These are phyloP conservation scores for Punica granatum DNA, from an alignment of 345 rosid species.

Conservation along the genomic window DNA sequence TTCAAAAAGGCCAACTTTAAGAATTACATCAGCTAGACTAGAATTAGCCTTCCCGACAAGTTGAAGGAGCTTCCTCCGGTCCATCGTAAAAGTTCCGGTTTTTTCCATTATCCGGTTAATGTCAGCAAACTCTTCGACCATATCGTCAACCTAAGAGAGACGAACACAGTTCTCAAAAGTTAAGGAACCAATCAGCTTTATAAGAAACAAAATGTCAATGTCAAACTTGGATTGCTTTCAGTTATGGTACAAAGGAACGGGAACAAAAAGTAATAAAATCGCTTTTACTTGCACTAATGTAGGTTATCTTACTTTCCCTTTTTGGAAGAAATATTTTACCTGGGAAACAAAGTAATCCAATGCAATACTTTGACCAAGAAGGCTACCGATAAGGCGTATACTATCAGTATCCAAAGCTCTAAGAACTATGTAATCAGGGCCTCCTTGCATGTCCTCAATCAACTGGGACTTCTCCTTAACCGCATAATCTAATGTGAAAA, in stretches of 20 bases:
- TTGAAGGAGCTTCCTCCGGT: slow-evolving; percentile 74
- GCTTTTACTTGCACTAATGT: background rate
- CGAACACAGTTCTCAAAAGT: background rate
- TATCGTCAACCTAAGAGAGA: slow-evolving; percentile 65
- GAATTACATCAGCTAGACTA: slow-evolving; percentile 86
- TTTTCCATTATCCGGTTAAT: slow-evolving; percentile 86
- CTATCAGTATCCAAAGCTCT: slow-evolving; percentile 75
- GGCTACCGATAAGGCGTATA: slow-evolving; percentile 81
- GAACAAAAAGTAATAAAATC: background rate
- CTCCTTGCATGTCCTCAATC: slow-evolving; percentile 75
- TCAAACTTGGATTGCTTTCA: background rate
- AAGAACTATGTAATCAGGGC: slow-evolving; percentile 67
- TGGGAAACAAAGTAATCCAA: slow-evolving; percentile 91
- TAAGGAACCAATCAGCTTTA: background rate
- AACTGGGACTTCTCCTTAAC: slow-evolving; percentile 73
- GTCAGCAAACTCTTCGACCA: slow-evolving; percentile 93
- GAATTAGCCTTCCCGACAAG: slow-evolving; percentile 98
- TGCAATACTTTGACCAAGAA: slow-evolving; percentile 93
- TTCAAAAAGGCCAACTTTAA: slow-evolving; percentile 93
- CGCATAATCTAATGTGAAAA: slow-evolving; percentile 57
- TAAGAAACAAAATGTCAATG: background rate
- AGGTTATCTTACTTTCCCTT: background rate
- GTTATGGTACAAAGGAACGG: background rate
- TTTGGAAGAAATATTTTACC: slow-evolving; percentile 27
- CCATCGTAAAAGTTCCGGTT: slow-evolving; percentile 93